Base-by-base conservation (phyloP, 495 filamentous ascomycete species). In the Lophiotrema nucula region DNA sequence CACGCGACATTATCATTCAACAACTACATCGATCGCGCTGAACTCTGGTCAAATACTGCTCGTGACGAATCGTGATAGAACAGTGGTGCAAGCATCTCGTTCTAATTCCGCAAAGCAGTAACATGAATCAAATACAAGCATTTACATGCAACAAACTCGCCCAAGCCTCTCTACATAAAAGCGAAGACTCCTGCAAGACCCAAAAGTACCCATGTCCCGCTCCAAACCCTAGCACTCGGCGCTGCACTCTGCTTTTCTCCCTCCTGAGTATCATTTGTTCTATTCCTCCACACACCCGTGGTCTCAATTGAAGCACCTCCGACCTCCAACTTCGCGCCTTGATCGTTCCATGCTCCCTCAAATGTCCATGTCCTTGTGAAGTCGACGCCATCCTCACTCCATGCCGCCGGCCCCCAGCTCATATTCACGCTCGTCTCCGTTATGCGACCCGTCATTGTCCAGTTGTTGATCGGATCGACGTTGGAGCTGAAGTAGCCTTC, bases 371-470 rank as follows among this genome's bases (percentile, higher is more conserved):
- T 23, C 11, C 44, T 4, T 10, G 23, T 26, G 26, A 23, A 47
- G 23, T 21, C 12, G 10, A 47, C 44, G 18, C 44, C 44, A 22
- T 26, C 44, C 23, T 47, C 44, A 10, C 10, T 18, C 44, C 44
- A 47, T 12, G 16, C 5, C 16, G 44, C 44, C 4, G 44, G 44
- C 23, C 44, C 44, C 4, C 4, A 47, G 4, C 5, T 47, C n/a
- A 47, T 6, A 10, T 47, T 26, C 5, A 47, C 44, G 4, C 23
- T 47, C 18, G 10, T 18, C 44, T 47, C 44, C 21, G 4, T 18
- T 11, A 47, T 47, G 16, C 44, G 4, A 13, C 44, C 44, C n/a
- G 44, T 26, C 44, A 47, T 26, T 4, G 44, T 47, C 44, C 44
- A 47, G 18, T 26, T 26, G 11, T 22, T 26, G 11, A 23, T 21